Evolutionary conservation across 768 basidiomycete genomes (phyloP).

Genomic region (Mycena venus): DNA sequence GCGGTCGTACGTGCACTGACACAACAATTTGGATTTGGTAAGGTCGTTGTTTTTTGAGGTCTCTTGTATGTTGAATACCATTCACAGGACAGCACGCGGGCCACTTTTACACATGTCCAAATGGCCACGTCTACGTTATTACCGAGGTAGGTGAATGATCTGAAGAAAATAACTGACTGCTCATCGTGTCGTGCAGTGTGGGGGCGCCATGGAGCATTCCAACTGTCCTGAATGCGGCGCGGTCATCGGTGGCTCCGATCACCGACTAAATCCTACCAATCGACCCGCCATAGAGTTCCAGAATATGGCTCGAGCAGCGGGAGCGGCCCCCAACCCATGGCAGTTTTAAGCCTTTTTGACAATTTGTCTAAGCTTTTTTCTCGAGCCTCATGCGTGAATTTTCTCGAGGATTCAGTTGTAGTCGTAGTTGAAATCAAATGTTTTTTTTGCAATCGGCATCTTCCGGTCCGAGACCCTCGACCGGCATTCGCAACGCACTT

Average conservation of each 20-base stretch:
- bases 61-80: not conserved
- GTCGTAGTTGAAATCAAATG: slow-evolving; percentile 16
- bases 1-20: slow-evolving; percentile 64
- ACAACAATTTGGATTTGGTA: slow-evolving; percentile 66
- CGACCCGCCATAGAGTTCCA: slow-evolving; percentile 62
- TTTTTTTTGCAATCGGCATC: not conserved
- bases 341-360: not conserved
- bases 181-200: slow-evolving; percentile 57
- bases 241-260: slow-evolving; percentile 62
- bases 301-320: slow-evolving; percentile 49
- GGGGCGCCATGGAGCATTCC: slow-evolving; percentile 63
- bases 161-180: not conserved
- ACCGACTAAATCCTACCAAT: slow-evolving; percentile 59
- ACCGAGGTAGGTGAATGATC: slow-evolving; percentile 55
- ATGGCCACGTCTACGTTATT: slow-evolving; percentile 76
- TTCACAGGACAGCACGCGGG: slow-evolving; percentile 53
- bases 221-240: slow-evolving; percentile 72
- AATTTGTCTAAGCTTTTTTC: too few relatives aligned
- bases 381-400: too few relatives aligned
- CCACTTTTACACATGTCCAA: slow-evolving; percentile 65
- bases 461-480: not conserved
- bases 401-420: too few relatives aligned
- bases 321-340: slow-evolving; percentile 48
- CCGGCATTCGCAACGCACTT: too few relatives aligned
- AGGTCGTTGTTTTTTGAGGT: slow-evolving; percentile 20